Percentiles rank a stretch among this genome's conserved stretches.
These are phyloP conservation scores for Acacia melanoxylon DNA, from an alignment of 306 rosid genomes.

Conservation along the genomic window DNA sequence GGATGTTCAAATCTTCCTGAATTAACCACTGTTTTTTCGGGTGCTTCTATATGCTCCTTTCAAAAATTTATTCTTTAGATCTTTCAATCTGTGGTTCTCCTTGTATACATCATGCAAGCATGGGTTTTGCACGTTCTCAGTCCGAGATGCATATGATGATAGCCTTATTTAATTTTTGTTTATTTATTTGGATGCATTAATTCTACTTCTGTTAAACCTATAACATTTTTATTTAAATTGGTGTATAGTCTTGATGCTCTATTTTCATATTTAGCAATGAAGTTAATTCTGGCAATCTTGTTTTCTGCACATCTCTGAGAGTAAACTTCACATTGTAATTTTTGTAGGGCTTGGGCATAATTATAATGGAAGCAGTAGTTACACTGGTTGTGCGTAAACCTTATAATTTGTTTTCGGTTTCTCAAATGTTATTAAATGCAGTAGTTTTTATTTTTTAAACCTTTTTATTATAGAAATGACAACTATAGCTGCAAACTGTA, in stretches of 20 bases:
- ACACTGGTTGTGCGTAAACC: neutral
- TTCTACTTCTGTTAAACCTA: constrained; percentile 35
- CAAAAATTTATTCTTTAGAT: neutral
- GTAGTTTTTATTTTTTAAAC: neutral
- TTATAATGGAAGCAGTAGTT: neutral
- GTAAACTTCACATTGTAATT: neutral
- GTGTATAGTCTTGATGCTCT: constrained; percentile 25
- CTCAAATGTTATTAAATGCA: neutral
- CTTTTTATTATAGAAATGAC: neutral
- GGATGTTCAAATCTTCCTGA: neutral
- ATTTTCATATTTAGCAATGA: neutral
- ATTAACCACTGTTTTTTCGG: neutral
- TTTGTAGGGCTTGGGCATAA: neutral
- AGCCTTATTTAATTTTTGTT: neutral
- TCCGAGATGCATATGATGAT: neutral
- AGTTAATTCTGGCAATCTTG: neutral
- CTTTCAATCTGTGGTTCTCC: neutral
- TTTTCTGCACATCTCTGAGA: neutral
- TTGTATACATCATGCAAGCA: neutral
- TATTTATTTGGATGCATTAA: neutral
- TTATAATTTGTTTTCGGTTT: neutral
- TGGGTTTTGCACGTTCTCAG: neutral
- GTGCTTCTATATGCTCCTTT: neutral
- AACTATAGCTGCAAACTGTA: neutral
- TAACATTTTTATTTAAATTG: constrained; percentile 23